A percentile compares a stretch with the other conserved stretches of the same genome.
phyloP scores from a whole-genome alignment of 2,329 filamentous ascomycete species.

The Tolypocladium paradoxum region DNA sequence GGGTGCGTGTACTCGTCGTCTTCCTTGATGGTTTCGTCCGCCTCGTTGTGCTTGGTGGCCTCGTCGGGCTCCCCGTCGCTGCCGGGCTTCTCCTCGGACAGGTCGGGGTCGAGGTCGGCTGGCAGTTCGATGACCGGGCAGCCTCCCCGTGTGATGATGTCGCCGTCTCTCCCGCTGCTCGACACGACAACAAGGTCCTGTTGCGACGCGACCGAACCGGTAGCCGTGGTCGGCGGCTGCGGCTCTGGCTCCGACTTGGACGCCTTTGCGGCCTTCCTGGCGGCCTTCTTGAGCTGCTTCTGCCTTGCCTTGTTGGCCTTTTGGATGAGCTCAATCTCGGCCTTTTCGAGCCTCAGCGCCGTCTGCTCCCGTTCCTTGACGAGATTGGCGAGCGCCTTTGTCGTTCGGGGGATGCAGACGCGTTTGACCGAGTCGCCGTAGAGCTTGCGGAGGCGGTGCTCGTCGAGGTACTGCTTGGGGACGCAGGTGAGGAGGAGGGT shows the following conservation, averaged over 20 bases:
- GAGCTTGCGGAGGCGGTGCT: constrained; percentile 64
- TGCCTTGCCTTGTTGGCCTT: constrained; percentile 61
- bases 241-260: constrained; percentile 1
- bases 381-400: constrained; percentile 65
- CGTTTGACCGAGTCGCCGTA: constrained; percentile 75
- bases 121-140: constrained; percentile 5
- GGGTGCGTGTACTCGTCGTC: constrained; percentile 26
- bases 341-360: constrained; percentile 72
- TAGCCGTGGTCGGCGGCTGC: neutral
- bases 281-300: constrained; percentile 32
- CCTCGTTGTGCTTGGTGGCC: neutral
- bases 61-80: neutral
- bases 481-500: constrained; percentile 86
- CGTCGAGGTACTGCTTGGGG: constrained; percentile 65
- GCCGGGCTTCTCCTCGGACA: neutral
- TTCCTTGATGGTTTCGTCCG: constrained; percentile 7
- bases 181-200: constrained; percentile 1
- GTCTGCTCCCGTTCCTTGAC: constrained; percentile 73
- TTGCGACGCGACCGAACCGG: neutral
- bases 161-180: constrained; percentile 1
- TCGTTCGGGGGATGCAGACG: constrained; percentile 75
- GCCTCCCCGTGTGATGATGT: neutral
- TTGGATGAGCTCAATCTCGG: constrained; percentile 78
- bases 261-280: neutral
- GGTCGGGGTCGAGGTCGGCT: constrained; percentile 2